Conservation (phyloP, 176 grass and related monocot genomes). For the Oryza meyeriana region DNA sequence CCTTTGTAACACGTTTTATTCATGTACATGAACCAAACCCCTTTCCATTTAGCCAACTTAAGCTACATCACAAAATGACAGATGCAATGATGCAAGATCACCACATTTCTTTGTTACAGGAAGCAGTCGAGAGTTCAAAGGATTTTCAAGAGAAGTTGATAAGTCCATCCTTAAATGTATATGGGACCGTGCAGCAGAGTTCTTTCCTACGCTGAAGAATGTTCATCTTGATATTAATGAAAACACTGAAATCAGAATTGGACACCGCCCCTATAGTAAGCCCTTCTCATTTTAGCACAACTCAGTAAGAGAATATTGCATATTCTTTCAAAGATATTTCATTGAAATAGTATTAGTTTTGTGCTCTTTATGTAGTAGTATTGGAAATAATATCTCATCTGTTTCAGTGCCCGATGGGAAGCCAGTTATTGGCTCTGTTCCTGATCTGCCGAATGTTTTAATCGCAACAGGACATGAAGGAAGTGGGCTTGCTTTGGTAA, state of each 20-base stretch:
- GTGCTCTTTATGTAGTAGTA: background rate
- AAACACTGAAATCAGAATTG: conserved; percentile 69
- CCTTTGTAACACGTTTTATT: conserved; percentile 28
- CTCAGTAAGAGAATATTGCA: background rate
- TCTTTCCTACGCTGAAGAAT: conserved; percentile 72
- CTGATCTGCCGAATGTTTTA: conserved; percentile 69
- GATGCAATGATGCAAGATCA: conserved; percentile 2
- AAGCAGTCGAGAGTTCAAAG: conserved; percentile 89
- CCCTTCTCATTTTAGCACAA: conserved; percentile 1
- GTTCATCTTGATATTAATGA: conserved; percentile 51
- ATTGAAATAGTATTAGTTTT: conserved; percentile 6
- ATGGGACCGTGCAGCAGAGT: conserved; percentile 79
- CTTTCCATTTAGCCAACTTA: background rate
- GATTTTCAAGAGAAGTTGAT: conserved; percentile 82
- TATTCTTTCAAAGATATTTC: conserved; percentile 18
- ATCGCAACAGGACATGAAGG: conserved; percentile 95
- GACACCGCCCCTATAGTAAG: conserved; percentile 92
- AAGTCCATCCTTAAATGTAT: conserved; percentile 69
- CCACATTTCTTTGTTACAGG: conserved; percentile 42
- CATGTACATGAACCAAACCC: background rate
- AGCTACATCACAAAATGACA: background rate
- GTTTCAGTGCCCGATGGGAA: conserved; percentile 96
- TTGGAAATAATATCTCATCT: conserved; percentile 22
- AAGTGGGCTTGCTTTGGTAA: conserved; percentile 93
- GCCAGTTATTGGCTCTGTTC: conserved; percentile 85